Percentiles rank a stretch among this genome's conserved stretches.
Conservation (phyloP, 1,284 basidiomycete species). For the Cystobasidium slooffiae region DNA sequence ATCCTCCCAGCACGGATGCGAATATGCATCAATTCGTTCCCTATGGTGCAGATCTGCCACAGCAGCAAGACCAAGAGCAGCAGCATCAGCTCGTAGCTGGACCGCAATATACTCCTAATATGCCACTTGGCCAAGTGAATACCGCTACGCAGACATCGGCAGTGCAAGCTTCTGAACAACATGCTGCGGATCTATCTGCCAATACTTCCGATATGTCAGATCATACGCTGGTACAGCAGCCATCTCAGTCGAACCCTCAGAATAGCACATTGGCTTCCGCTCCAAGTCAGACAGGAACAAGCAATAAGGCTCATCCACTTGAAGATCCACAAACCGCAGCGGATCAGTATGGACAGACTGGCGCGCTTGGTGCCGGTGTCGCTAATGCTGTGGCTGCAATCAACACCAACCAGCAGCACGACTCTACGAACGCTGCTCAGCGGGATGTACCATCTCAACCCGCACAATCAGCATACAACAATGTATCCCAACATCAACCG, state of each 20-base stretch:
- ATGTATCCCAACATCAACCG: neutral
- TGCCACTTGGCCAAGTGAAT: neutral
- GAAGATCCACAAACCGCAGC: conserved; percentile 15
- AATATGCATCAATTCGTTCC: neutral
- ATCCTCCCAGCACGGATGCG: conserved; percentile 15
- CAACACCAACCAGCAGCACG: neutral
- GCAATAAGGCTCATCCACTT: conserved; percentile 33
- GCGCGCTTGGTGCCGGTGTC: conserved; percentile 6
- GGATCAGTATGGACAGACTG: neutral
- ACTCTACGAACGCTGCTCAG: neutral
- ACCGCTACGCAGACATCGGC: neutral
- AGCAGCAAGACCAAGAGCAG: neutral
- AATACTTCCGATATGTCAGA: neutral
- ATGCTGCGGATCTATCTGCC: neutral
- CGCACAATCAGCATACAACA: neutral
- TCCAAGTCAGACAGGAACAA: conserved; percentile 11
- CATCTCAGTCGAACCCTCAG: neutral
- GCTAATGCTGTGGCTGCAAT: conserved; percentile 18
- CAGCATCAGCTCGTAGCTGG: neutral
- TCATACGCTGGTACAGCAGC: neutral
- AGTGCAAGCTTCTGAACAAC: neutral
- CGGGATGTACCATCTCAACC: neutral
- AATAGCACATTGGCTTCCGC: neutral
- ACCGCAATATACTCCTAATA: neutral
- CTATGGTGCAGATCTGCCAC: neutral